Evolutionary conservation across 768 basidiomycete genomes (phyloP).

Genomic region (Macrolepiota fuliginosa): DNA sequence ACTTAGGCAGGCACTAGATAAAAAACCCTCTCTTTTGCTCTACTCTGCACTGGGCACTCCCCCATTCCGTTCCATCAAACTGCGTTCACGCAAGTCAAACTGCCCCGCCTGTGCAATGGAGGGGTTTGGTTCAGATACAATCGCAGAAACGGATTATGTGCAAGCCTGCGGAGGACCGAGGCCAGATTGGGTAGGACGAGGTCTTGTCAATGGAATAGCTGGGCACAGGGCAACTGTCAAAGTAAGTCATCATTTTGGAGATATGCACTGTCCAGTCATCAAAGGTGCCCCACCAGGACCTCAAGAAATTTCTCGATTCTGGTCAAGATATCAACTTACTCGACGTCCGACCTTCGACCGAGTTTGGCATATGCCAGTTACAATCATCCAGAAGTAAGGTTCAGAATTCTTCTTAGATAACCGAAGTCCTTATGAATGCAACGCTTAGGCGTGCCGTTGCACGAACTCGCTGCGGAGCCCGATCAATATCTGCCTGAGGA

Average conservation of each 20-base stretch:
- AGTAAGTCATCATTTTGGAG: constrained; percentile 27
- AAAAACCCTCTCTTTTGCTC: constrained; percentile 62
- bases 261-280: background rate
- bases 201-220: constrained; percentile 40
- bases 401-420: background rate
- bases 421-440: background rate
- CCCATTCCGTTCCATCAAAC: constrained; percentile 79
- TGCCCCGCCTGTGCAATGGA: constrained; percentile 73
- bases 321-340: constrained; percentile 42
- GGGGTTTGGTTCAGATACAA: constrained; percentile 11
- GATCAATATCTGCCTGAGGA: constrained; percentile 31
- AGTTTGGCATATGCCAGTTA: constrained; percentile 86
- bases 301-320: constrained; percentile 37
- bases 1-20: constrained; percentile 36
- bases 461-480: constrained; percentile 62
- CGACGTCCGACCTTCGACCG: constrained; percentile 76
- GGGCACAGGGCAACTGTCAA: constrained; percentile 41
- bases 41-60: constrained; percentile 69
- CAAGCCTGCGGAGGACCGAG: constrained; percentile 78
- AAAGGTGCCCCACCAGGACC: constrained; percentile 35
- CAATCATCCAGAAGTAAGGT: constrained; percentile 69
- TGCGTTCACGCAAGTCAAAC: constrained; percentile 65
- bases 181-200: constrained; percentile 64
- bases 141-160: constrained; percentile 62
- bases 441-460: constrained; percentile 70